Evolutionary conservation across 352 stramenopile species (phyloP).

Genomic region (Achlya hypogyna): DNA sequence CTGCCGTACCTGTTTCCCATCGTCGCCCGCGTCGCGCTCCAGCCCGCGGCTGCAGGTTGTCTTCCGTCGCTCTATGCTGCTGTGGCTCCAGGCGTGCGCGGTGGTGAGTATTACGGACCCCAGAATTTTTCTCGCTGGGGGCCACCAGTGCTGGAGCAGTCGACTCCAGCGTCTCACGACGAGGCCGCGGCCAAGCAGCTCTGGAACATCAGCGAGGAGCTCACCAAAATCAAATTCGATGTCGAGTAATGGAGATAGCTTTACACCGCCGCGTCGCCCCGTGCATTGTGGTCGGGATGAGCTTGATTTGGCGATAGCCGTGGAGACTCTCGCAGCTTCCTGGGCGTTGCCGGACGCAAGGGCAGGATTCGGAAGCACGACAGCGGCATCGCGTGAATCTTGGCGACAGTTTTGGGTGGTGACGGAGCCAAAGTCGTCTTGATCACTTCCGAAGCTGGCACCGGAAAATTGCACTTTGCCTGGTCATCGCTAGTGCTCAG

Average conservation of each 20-base stretch:
- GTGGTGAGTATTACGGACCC: neutral
- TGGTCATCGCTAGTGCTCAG: neutral
- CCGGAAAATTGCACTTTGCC: no score
- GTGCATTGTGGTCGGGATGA: no score
- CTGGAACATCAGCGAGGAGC: neutral
- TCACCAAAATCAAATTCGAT: neutral
- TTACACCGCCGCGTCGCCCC: no score
- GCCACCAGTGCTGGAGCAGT: neutral
- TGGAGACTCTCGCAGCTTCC: neutral
- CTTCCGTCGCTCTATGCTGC: neutral
- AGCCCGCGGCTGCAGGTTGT: neutral
- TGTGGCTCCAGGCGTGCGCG: neutral
- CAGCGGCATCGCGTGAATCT: neutral
- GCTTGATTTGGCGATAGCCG: no score
- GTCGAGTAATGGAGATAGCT: neutral
- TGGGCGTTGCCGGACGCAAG: neutral
- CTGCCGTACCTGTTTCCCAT: neutral
- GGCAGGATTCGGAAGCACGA: neutral
- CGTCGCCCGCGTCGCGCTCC: neutral
- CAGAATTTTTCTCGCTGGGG: neutral
- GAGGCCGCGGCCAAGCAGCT: neutral
- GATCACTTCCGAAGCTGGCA: no score
- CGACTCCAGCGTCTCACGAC: neutral
- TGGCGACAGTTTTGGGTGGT: neutral
- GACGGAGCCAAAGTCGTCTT: no score